phyloP scores from a whole-genome alignment of 2,329 filamentous ascomycete species.

The Nannizzia gypsea region DNA sequence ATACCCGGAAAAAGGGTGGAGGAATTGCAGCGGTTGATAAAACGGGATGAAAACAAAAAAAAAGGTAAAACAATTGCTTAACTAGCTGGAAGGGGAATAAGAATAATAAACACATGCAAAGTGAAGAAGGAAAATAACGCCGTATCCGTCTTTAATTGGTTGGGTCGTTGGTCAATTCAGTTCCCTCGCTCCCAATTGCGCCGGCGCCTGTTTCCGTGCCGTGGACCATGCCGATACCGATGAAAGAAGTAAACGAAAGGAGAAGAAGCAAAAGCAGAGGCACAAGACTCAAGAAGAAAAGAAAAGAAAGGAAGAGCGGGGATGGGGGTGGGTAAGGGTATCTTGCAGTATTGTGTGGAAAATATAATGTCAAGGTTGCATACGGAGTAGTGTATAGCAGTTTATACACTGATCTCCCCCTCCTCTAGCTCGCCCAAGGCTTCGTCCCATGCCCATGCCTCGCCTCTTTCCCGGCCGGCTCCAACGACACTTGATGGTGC shows the following conservation, averaged over 20 bases:
- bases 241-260: neutral
- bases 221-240: neutral
- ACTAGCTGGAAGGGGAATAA: neutral
- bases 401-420: slow-evolving; percentile 32
- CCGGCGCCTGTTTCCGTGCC: slow-evolving; percentile 2
- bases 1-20: neutral
- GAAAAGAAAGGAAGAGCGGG: neutral
- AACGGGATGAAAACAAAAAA: neutral
- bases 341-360: neutral
- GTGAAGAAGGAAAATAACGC: neutral
- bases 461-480: slow-evolving; percentile 21
- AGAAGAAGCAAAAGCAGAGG: neutral
- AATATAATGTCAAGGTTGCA: neutral
- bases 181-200: neutral
- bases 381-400: neutral
- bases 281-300: too few relatives aligned
- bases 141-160: slow-evolving; percentile 4
- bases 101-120: neutral
- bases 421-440: slow-evolving; percentile 33
- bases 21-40: neutral
- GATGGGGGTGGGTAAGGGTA: neutral
- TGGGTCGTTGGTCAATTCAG: neutral
- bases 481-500: slow-evolving; percentile 20
- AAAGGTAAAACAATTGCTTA: neutral
- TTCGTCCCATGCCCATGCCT: slow-evolving; percentile 31